Evolutionary conservation across 257 asterid genomes (phyloP), one percentile per base, ranked within the genome.

Genomic region (Capsicum chinense): DNA sequence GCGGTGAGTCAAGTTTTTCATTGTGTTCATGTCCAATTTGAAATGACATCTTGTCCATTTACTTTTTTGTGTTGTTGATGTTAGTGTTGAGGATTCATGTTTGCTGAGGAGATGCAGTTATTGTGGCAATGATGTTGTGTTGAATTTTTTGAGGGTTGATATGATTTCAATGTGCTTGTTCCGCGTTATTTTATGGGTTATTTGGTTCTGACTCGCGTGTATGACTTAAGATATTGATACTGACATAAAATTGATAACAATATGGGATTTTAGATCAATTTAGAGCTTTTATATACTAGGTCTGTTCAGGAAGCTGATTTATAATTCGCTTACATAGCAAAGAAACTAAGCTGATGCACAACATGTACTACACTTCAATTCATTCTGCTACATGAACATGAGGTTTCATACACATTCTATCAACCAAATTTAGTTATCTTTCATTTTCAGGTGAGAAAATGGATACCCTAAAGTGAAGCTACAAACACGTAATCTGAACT

Each of bases 311-410:
- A 48, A 73, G 80, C 80, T 47, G 19, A 73, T n/a, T 47, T 73
- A 73, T 73, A 47, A 48, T 73, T 73, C n/a, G 47, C 59, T 73
- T 47, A 73, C 59, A 73, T 73, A 73, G 80, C 80, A 11, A 67
- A 73, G 39, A 73, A 73, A 73, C 59, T 73, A 26, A 73, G 80
- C 80, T 73, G 80, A 73, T 73, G 80, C 80, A 73, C 42, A 26
- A 21, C 69, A 21, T 21, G 69, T 12, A 63, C 69, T 26, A 21
- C 69, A 21, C 69, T 10, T 19, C 69, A 63, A 63, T 63, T 63
- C 69, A 63, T 39, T 73, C 80, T 11, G 59, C 80, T 48, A 48
- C 59, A 73, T 66, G 5, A 71, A 5, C 7, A 71, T 44, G 79
- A 44, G 79, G 79, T 71, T 44, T 42, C 14, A 17, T 47, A 48